These are phyloP conservation scores for Fusarium musae DNA, from an alignment of 2,329 filamentous ascomycete species.

Conservation along the genomic window DNA sequence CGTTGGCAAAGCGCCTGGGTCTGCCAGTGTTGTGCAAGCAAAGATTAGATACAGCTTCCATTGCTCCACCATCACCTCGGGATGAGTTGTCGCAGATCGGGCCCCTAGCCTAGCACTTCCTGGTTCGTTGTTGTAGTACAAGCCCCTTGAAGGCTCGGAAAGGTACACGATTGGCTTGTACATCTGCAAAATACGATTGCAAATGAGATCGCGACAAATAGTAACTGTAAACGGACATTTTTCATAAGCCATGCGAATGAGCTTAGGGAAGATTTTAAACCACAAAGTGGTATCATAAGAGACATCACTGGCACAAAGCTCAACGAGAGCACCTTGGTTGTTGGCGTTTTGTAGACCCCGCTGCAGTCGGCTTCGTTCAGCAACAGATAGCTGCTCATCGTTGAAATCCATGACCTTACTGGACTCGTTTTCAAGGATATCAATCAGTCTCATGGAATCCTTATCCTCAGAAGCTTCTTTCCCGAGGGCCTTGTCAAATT, in stretches of 20 bases:
- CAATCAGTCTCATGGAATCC: constrained; percentile 80
- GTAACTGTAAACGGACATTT: constrained; percentile 92
- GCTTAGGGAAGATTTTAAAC: constrained; percentile 98
- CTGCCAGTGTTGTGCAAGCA: constrained; percentile 93
- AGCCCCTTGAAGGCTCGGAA: constrained; percentile 76
- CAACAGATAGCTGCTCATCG: constrained; percentile 89
- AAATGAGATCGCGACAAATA: constrained; percentile 90
- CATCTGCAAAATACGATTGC: constrained; percentile 92
- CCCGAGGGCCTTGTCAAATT: constrained; percentile 90
- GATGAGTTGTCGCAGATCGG: constrained; percentile 75
- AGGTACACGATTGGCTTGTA: constrained; percentile 84
- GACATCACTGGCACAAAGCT: constrained; percentile 94
- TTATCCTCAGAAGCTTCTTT: constrained; percentile 69
- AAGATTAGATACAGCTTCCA: constrained; percentile 99
- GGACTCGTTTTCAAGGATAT: constrained; percentile 91
- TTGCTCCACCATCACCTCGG: constrained; percentile 91
- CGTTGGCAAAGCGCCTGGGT: constrained; percentile 70
- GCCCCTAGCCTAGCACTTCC: constrained; percentile 62
- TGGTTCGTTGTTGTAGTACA: constrained; percentile 70
- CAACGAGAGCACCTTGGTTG: constrained; percentile 85
- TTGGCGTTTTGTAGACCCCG: constrained; percentile 88
- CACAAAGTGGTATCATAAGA: constrained; percentile 95
- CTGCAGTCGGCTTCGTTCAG: constrained; percentile 91
- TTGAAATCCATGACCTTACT: constrained; percentile 91
- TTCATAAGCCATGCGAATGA: constrained; percentile 90